phyloP scores from a whole-genome alignment of 1,284 basidiomycete species.

The Coniferiporia sulphurascens region DNA sequence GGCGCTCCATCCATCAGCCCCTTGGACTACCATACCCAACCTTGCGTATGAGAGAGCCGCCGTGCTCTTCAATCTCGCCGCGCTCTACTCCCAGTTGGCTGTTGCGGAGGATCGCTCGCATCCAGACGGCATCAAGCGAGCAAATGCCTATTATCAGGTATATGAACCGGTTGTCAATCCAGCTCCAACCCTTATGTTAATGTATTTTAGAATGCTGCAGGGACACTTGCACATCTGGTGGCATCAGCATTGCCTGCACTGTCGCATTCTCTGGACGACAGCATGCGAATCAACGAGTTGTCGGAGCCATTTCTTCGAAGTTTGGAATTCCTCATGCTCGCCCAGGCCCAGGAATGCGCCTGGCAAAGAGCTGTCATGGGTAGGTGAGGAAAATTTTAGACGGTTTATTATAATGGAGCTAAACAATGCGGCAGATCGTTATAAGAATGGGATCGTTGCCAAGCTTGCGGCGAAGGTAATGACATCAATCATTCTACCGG shows the following conservation, averaged over 20 bases:
- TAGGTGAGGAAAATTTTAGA: slow-evolving; percentile 29
- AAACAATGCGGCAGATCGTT: slow-evolving; percentile 43
- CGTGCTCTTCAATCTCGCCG: slow-evolving; percentile 80
- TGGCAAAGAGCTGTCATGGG: slow-evolving; percentile 92
- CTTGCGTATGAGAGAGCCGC: slow-evolving; percentile 75
- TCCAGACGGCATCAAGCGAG: slow-evolving; percentile 74
- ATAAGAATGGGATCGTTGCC: slow-evolving; percentile 84
- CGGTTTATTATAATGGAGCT: slow-evolving; percentile 5
- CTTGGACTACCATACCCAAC: slow-evolving; percentile 65
- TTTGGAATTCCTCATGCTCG: slow-evolving; percentile 79
- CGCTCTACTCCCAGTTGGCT: slow-evolving; percentile 74
- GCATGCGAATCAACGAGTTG: slow-evolving; percentile 60
- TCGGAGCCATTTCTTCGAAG: slow-evolving; percentile 56
- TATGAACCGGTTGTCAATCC: slow-evolving; percentile 18
- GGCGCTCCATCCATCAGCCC: slow-evolving; percentile 52
- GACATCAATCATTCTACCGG: background rate
- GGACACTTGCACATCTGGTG: slow-evolving; percentile 63
- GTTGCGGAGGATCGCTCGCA: slow-evolving; percentile 62
- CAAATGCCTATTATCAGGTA: slow-evolving; percentile 70
- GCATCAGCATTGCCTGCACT: slow-evolving; percentile 56
- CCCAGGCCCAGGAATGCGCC: slow-evolving; percentile 94
- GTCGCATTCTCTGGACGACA: slow-evolving; percentile 43
- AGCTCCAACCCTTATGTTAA: background rate
- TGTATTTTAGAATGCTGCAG: slow-evolving; percentile 65
- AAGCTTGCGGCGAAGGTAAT: slow-evolving; percentile 75